Evolutionary conservation across 106 monocot species (phyloP).

Genomic region (Dendrobium catenatum): DNA sequence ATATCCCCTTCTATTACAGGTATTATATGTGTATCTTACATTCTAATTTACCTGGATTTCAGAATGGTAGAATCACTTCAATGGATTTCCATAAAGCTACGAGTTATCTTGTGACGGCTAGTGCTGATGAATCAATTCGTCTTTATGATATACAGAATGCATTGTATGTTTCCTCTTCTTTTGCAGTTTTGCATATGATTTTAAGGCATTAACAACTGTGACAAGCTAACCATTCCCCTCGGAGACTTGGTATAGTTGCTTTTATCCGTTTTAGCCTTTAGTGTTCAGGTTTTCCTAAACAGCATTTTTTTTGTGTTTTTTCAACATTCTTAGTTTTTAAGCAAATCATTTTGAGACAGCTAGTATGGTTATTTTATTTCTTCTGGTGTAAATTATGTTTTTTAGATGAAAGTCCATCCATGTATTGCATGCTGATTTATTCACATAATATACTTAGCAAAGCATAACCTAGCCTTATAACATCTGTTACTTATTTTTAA

Average conservation of each 20-base stretch:
- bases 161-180: constrained; percentile 38
- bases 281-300: not conserved
- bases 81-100: constrained; percentile 89
- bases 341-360: not conserved
- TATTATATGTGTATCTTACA: constrained; percentile 3
- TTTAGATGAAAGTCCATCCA: not conserved
- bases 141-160: constrained; percentile 92
- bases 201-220: not conserved
- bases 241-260: not conserved
- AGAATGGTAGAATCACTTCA: constrained; percentile 99
- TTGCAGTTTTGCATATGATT: not conserved
- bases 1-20: not conserved
- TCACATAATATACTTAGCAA: not conserved
- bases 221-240: not conserved
- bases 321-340: not conserved
- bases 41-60: constrained; percentile 12
- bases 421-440: constrained; percentile 2
- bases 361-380: not conserved
- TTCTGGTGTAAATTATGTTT: not conserved
- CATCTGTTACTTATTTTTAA: not conserved
- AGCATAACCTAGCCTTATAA: not conserved
- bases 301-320: not conserved
- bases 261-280: not conserved
- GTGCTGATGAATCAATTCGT: constrained; percentile 98
- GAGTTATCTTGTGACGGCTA: constrained; percentile 88